These are phyloP conservation scores for Albifimbria verrucaria DNA, from an alignment of 2,329 filamentous ascomycete species.

Conservation along the genomic window DNA sequence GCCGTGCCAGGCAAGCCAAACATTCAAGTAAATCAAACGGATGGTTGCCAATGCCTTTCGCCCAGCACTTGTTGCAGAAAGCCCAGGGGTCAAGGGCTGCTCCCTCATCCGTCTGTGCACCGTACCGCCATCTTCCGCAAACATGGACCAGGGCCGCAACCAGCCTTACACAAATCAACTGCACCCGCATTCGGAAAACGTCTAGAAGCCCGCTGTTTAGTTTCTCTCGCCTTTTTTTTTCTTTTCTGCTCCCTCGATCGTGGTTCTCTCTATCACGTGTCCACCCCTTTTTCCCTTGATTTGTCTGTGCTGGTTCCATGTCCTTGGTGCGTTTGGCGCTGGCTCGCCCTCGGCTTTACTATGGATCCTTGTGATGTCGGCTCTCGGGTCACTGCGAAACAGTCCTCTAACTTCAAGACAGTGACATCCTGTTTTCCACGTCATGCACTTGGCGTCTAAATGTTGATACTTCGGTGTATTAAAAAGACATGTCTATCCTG, in stretches of 20 bases:
- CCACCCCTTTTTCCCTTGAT: neutral
- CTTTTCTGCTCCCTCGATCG: too few relatives aligned
- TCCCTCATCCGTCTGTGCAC: neutral
- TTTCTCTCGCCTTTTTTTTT: neutral
- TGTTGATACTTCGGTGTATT: neutral
- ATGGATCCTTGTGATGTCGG: neutral
- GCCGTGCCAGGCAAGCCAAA: too few relatives aligned
- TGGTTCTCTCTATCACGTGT: neutral
- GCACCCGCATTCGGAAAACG: neutral
- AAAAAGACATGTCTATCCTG: neutral
- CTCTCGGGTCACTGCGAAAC: neutral
- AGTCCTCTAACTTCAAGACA: too few relatives aligned
- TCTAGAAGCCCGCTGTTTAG: neutral
- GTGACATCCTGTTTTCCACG: neutral
- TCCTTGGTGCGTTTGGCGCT: too few relatives aligned
- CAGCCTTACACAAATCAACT: neutral
- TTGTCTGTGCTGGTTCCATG: too few relatives aligned
- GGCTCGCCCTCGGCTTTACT: neutral
- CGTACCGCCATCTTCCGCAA: neutral
- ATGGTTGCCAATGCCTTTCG: too few relatives aligned
- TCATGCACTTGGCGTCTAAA: neutral
- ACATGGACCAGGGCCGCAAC: neutral
- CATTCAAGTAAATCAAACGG: too few relatives aligned
- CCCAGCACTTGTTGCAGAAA: too few relatives aligned
- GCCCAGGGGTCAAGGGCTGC: too few relatives aligned